phyloP scores from a whole-genome alignment of 2,329 filamentous ascomycete genomes.

The Juglanconis oblonga region DNA sequence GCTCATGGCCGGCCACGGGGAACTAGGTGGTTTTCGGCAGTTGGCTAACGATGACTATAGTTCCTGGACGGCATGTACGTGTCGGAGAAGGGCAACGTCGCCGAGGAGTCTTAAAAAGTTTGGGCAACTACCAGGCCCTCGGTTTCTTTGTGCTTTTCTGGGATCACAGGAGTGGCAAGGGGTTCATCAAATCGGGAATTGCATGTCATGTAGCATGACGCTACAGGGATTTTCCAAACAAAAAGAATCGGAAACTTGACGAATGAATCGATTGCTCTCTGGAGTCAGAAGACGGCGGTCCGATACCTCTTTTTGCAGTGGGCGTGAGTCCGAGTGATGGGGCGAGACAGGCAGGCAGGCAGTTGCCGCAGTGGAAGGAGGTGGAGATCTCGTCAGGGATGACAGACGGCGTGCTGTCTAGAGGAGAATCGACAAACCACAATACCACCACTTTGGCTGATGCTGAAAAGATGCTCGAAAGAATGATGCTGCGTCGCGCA shows the following conservation, averaged over 20 bases:
- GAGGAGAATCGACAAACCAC: not conserved
- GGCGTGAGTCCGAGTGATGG: slow-evolving; percentile 7
- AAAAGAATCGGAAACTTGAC: slow-evolving; percentile 31
- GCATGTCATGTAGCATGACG: slow-evolving; percentile 56
- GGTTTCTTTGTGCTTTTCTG: slow-evolving; percentile 50
- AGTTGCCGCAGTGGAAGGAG: not conserved
- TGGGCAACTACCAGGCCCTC: slow-evolving; percentile 18
- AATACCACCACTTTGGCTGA: not conserved
- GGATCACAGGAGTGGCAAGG: slow-evolving; percentile 60
- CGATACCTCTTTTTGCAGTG: slow-evolving; percentile 1
- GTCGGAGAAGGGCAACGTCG: slow-evolving; percentile 96
- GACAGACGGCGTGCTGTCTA: not conserved
- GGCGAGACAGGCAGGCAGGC: not conserved
- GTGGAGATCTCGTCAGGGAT: not conserved
- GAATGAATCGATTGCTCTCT: slow-evolving; percentile 22
- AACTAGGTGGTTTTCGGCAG: not conserved
- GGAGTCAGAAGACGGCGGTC: slow-evolving; percentile 14
- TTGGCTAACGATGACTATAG: slow-evolving; percentile 41
- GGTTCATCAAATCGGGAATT: slow-evolving; percentile 50
- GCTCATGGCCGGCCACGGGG: not conserved
- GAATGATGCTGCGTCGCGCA: not conserved
- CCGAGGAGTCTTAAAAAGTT: slow-evolving; percentile 53
- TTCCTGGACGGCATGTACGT: slow-evolving; percentile 99
- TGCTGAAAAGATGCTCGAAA: not conserved
- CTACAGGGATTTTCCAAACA: slow-evolving; percentile 23